A percentile compares a stretch with the other conserved stretches of the same genome.
phyloP scores from a whole-genome alignment of 352 stramenopile species.

The Halophytophthora polymorphica region DNA sequence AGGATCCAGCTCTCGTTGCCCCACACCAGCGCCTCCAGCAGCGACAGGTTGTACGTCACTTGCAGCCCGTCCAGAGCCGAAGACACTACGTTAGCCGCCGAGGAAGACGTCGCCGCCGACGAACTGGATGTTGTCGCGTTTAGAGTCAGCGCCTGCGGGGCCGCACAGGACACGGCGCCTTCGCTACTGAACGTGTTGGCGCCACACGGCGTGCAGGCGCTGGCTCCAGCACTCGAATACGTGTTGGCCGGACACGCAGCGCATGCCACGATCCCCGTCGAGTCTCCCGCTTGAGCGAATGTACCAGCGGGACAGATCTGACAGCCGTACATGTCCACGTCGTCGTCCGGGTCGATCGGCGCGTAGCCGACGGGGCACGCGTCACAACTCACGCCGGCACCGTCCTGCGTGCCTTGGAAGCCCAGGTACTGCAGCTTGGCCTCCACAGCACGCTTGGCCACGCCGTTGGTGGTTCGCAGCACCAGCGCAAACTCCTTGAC shows the following conservation, averaged over 20 bases:
- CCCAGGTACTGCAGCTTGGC: slow-evolving; percentile 50
- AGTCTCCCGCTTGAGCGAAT: slow-evolving; percentile 24
- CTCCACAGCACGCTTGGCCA: slow-evolving; percentile 41
- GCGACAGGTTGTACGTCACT: slow-evolving; percentile 69
- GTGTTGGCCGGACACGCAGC: slow-evolving; percentile 55
- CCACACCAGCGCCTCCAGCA: slow-evolving; percentile 67
- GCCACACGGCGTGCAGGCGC: slow-evolving; percentile 51
- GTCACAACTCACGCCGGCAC: slow-evolving; percentile 50
- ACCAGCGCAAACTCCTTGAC: slow-evolving; percentile 60
- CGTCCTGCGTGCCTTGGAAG: slow-evolving; percentile 48
- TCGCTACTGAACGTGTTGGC: slow-evolving; percentile 56
- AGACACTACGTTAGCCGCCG: slow-evolving; percentile 16
- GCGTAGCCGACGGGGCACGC: slow-evolving; percentile 54
- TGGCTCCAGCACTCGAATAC: slow-evolving; percentile 49
- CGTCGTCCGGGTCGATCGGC: slow-evolving; percentile 23
- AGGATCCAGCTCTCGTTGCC: slow-evolving; percentile 61
- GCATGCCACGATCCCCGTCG: slow-evolving; percentile 43
- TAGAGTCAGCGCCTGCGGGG: slow-evolving; percentile 38
- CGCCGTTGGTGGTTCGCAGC: slow-evolving; percentile 44
- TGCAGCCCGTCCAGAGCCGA: slow-evolving; percentile 25
- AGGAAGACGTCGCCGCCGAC: slow-evolving; percentile 23
- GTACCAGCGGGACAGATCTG: slow-evolving; percentile 62
- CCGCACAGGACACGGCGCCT: slow-evolving; percentile 40
- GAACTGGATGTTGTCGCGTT: slow-evolving; percentile 27
- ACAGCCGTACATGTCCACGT: slow-evolving; percentile 35